phyloP scores from a whole-genome alignment of 768 basidiomycete species.

The Lentinus tigrinus region DNA sequence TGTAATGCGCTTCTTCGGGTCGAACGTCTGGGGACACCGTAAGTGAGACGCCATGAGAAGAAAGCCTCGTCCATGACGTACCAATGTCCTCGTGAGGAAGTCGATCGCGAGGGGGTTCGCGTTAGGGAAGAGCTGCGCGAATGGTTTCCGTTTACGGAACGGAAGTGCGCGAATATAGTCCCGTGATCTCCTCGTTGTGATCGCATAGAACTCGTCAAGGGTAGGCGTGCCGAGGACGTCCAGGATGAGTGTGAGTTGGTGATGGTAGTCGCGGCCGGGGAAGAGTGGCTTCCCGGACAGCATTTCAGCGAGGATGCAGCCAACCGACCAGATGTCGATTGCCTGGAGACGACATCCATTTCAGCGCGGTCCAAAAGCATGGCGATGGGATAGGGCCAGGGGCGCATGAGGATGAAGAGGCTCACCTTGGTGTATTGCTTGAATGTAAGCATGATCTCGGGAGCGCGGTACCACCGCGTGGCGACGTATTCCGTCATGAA shows the following conservation, averaged over 20 bases:
- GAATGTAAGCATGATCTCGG: constrained; percentile 99
- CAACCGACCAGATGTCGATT: constrained; percentile 88
- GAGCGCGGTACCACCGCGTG: constrained; percentile 97
- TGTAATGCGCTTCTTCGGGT: constrained; percentile 94
- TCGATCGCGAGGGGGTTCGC: constrained; percentile 78
- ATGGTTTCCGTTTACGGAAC: constrained; percentile 84
- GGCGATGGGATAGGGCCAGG: neutral
- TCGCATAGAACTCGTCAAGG: constrained; percentile 96
- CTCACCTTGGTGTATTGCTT: constrained; percentile 92
- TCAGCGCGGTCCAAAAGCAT: neutral
- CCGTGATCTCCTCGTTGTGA: constrained; percentile 86
- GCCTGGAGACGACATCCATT: constrained; percentile 41
- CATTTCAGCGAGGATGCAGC: constrained; percentile 94
- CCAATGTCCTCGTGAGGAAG: constrained; percentile 83
- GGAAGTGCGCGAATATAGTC: constrained; percentile 95
- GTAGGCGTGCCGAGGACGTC: constrained; percentile 97
- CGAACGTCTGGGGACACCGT: constrained; percentile 69
- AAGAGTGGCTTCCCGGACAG: constrained; percentile 95
- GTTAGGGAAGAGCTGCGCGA: constrained; percentile 85
- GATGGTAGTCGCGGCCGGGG: constrained; percentile 95
- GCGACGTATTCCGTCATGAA: constrained; percentile 99
- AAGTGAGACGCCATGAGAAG: neutral
- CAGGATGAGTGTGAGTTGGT: constrained; percentile 92
- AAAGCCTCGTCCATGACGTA: constrained; percentile 22
- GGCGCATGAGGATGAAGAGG: neutral